These are phyloP conservation scores for Pyropia yezoensis DNA, from an alignment of 23 red algal genomes.

Conservation along the genomic window DNA sequence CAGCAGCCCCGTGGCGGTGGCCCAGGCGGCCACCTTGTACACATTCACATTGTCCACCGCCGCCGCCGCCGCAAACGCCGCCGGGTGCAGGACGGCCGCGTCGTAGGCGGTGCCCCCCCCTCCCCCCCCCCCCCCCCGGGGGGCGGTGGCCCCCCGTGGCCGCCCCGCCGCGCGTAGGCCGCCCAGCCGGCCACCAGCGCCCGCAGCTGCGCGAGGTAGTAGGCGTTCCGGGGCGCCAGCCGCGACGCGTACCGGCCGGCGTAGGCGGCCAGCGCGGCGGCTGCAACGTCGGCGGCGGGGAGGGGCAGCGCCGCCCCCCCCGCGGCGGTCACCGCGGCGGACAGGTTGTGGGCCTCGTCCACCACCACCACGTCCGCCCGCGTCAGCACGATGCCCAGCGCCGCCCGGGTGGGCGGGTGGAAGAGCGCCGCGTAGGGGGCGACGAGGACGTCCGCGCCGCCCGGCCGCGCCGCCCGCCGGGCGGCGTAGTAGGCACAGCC, in stretches of 20 bases:
- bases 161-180: background rate
- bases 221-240: conserved; percentile 48
- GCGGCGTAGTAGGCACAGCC: conserved; percentile 88
- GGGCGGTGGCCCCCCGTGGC: too few species aligned
- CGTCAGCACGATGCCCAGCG: conserved; percentile 49
- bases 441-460: conserved; percentile 62
- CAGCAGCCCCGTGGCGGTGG: conserved; percentile 24
- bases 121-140: too few species aligned
- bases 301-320: conserved; percentile 27
- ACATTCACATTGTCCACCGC: conserved; percentile 89
- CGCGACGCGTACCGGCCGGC: conserved; percentile 26
- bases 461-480: conserved; percentile 27
- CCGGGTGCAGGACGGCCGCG: conserved; percentile 10
- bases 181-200: conserved; percentile 20
- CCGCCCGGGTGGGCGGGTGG: conserved; percentile 58
- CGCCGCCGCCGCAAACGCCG: conserved; percentile 52
- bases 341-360: conserved; percentile 94
- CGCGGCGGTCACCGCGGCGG: conserved; percentile 68
- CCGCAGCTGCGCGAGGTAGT: conserved; percentile 40
- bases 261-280: conserved; percentile 31
- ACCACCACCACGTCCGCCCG: conserved; percentile 64
- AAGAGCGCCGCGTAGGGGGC: conserved; percentile 80
- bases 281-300: conserved; percentile 6
- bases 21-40: conserved; percentile 33
- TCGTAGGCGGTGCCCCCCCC: background rate